Evolutionary conservation across 2,329 filamentous ascomycete genomes (phyloP), one percentile per base, ranked within the genome.

Genomic region (Fusarium siculi): DNA sequence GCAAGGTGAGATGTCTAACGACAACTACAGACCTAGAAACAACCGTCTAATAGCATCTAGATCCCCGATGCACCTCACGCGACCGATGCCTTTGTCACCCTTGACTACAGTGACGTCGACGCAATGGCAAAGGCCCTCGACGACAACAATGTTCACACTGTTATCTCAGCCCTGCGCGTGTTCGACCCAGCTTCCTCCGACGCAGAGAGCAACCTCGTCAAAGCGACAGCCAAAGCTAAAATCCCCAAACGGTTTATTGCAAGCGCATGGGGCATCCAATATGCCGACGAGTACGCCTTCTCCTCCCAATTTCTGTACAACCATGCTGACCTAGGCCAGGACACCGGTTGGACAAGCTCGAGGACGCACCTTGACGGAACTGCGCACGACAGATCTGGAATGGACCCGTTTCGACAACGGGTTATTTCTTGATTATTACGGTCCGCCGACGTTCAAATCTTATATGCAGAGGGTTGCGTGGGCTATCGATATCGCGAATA

Each of bases 291-390:
- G 28, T 49, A 49, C 7, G 18, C 9, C 9, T 9, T 49, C 6
- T 9, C 21, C 14, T 9, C 8, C 5, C 0, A 7, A 5, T 4
- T 32, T 28, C 21, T 16, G 25, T n/a, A 7, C 14, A 4, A 49
- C 9, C 2, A 32, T 49, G 19, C 2, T n/a, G 4, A 49, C 14
- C 4, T 16, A n/a, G 4, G 7, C 46, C 8, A 49, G 28, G 4
- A 32, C 28, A 12, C 19, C 21, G 0, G 46, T 49, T 0, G 28
- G 28, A 9, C 19, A 49, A 32, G 19, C 46, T 2, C 46, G 46
- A 18, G 28, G 46, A 3, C 28, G 19, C 19, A 49, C 28, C 16
- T n/a, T n/a, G 8, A 6, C 9, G 1, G 14, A n/a, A 5, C 19
- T 49, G 8, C 9, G 46, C 3, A 15, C 8, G 14, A 49, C 19